Evolutionary conservation across 108 stramenopile species (phyloP).

Genomic region (Nannochloropsis gaditana): DNA sequence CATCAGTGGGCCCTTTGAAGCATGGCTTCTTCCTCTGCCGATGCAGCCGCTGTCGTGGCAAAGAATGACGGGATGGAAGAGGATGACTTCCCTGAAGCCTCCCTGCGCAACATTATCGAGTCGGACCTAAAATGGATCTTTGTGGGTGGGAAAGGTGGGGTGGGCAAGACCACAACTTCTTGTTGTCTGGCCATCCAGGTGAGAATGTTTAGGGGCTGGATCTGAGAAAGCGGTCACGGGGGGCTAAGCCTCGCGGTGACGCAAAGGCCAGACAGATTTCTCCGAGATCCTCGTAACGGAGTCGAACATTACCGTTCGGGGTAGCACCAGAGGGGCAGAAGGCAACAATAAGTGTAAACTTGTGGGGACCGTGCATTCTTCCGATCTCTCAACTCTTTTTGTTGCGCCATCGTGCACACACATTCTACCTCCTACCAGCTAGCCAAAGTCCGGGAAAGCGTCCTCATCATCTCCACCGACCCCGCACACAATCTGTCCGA

Average conservation of each 20-base stretch:
- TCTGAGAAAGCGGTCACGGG: too few relatives aligned
- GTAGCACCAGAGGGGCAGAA: too few relatives aligned
- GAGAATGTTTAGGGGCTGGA: background rate
- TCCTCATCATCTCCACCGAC: constrained; percentile 92
- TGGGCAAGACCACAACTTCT: constrained; percentile 96
- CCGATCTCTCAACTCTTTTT: too few relatives aligned
- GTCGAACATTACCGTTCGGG: too few relatives aligned
- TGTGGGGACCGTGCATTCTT: too few relatives aligned
- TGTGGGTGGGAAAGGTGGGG: constrained; percentile 98
- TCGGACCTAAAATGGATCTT: constrained; percentile 97
- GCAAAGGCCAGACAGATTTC: too few relatives aligned
- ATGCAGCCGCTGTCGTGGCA: background rate
- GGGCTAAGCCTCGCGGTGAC: too few relatives aligned
- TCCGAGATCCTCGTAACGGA: too few relatives aligned
- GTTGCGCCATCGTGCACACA: too few relatives aligned
- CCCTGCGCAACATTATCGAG: constrained; percentile 81
- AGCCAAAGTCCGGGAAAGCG: constrained; percentile 43
- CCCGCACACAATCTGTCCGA: constrained; percentile 70
- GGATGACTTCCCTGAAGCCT: constrained; percentile 51
- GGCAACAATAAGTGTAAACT: too few relatives aligned
- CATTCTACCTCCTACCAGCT: constrained; percentile 33
- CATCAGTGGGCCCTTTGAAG: too few relatives aligned
- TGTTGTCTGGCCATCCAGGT: constrained; percentile 90
- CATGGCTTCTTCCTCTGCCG: background rate
- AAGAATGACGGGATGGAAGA: background rate